Evolutionary conservation across 768 basidiomycete species (phyloP), one percentile per base, ranked within the genome.

Genomic region (Scleroderma citrinum): DNA sequence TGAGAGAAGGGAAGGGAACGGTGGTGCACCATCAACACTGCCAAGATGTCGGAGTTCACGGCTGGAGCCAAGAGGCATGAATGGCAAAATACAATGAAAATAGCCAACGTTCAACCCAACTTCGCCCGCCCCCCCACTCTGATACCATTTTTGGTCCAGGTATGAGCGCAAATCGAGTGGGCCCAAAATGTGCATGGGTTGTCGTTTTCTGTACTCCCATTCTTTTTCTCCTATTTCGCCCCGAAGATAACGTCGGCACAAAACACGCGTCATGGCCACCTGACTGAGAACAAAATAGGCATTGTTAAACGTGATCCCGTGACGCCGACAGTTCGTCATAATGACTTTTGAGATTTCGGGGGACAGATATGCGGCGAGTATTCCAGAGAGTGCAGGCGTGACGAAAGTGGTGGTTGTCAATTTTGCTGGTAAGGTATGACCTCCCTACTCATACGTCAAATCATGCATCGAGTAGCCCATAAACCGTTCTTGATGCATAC

Each of bases 111-210:
- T 64, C 31, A 75, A 50, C 20, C 62, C 66, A 21, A 76, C 70
- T 49, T 74, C 74, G 4, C 55, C 59, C 0, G 59, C 55, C 2
- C 80, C 80, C 0, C 79, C 78, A 5, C 52, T 51, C 16, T 66
- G 52, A 41, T 68, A 68, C 79, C 78, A 80, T 13, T 67, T 59
- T 29, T 60, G 51, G 53, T 78, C 71, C 21, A 77, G 67, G 51
- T 72, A 74, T 12, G 76, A 72, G 4, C 80, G 69, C 36, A 81
- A 51, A 58, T 77, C 80, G 8, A 78, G 52, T 7, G 77, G 78
- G 3, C 78, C 78, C 5, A 64, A 69, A 20, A 69, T 73, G 38
- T 69, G 63, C 71, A 77, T 78, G 2, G 77, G 77, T 51, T 81
- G 70, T 48, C 62, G 67, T 48, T 65, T 71, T 20, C 78, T 64